Conservation (phyloP, 2,329 filamentous ascomycete species). For the Epichloe aotearoae region DNA sequence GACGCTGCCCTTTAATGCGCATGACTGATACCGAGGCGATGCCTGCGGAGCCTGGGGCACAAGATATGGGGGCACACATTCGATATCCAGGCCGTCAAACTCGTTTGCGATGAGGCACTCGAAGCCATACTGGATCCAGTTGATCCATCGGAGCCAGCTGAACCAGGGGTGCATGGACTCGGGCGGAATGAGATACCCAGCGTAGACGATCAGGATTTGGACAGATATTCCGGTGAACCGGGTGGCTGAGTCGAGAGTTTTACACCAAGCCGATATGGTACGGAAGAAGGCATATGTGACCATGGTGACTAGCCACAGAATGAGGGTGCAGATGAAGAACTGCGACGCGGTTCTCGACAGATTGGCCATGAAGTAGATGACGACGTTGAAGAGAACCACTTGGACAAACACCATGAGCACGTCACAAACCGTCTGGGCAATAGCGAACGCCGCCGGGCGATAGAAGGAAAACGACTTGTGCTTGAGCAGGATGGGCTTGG, state of each 20-base stretch:
- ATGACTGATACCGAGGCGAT: slow-evolving; percentile 33
- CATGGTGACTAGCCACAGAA: slow-evolving; percentile 45
- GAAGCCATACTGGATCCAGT: slow-evolving; percentile 55
- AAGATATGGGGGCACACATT: slow-evolving; percentile 44
- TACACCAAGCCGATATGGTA: slow-evolving; percentile 43
- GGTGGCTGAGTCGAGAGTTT: slow-evolving; percentile 50
- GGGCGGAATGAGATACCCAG: slow-evolving; percentile 50
- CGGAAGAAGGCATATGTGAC: slow-evolving; percentile 46
- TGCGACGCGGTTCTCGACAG: slow-evolving; percentile 51
- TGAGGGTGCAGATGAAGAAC: slow-evolving; percentile 53
- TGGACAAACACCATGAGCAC: slow-evolving; percentile 49
- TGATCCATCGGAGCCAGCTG: slow-evolving; percentile 60
- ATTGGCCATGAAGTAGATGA: slow-evolving; percentile 68
- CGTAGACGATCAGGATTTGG: slow-evolving; percentile 53
- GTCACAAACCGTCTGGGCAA: slow-evolving; percentile 46
- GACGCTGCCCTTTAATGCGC: slow-evolving; percentile 35
- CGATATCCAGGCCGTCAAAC: slow-evolving; percentile 39
- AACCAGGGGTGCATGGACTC: slow-evolving; percentile 41
- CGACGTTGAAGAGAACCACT: slow-evolving; percentile 53
- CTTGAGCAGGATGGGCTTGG: slow-evolving; percentile 53
- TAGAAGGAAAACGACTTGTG: slow-evolving; percentile 61
- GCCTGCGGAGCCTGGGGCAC: slow-evolving; percentile 32
- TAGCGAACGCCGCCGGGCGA: slow-evolving; percentile 41
- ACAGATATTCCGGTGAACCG: slow-evolving; percentile 42
- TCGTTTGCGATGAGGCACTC: slow-evolving; percentile 57